Percentiles rank a stretch among this genome's conserved stretches.
These are phyloP conservation scores for Colletotrichum filicis DNA, from an alignment of 2,329 filamentous ascomycete species.

Conservation along the genomic window DNA sequence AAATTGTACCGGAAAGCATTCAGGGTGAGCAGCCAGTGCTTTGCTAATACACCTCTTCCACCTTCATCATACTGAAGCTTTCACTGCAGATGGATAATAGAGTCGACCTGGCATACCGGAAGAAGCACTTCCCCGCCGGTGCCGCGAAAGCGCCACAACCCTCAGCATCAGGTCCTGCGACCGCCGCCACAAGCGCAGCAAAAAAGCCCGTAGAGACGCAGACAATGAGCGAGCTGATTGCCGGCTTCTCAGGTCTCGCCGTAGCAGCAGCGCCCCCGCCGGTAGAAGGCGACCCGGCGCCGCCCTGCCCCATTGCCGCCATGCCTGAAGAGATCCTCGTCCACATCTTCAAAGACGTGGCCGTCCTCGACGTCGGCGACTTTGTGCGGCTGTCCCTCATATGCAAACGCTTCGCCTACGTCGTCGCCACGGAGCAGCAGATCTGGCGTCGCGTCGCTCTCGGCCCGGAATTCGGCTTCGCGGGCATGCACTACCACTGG, in stretches of 20 bases:
- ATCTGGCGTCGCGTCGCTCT: slow-evolving; percentile 86
- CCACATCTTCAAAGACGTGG: slow-evolving; percentile 80
- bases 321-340: slow-evolving; percentile 88
- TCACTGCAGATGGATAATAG: slow-evolving; percentile 76
- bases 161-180: slow-evolving; percentile 17
- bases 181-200: slow-evolving; percentile 40
- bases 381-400: slow-evolving; percentile 82
- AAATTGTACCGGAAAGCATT: slow-evolving; percentile 91
- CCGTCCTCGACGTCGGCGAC: slow-evolving; percentile 78
- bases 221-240: slow-evolving; percentile 75
- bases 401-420: slow-evolving; percentile 87
- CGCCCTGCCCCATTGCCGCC: slow-evolving; percentile 81
- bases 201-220: slow-evolving; percentile 43
- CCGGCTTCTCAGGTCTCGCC: slow-evolving; percentile 76
- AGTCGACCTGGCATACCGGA: slow-evolving; percentile 88
- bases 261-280: slow-evolving; percentile 76
- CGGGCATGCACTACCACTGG: slow-evolving; percentile 85
- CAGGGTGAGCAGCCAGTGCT: slow-evolving; percentile 65
- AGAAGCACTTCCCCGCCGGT: slow-evolving; percentile 86
- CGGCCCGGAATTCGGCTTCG: slow-evolving; percentile 80
- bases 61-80: slow-evolving; percentile 34
- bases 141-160: slow-evolving; percentile 57
- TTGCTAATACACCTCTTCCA: not conserved
- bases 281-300: slow-evolving; percentile 77
- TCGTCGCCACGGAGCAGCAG: slow-evolving; percentile 84